A percentile compares a stretch with the other conserved stretches of the same genome.
Conservation (phyloP, 2,329 filamentous ascomycete genomes). For the Ambrosiella beaveri region DNA sequence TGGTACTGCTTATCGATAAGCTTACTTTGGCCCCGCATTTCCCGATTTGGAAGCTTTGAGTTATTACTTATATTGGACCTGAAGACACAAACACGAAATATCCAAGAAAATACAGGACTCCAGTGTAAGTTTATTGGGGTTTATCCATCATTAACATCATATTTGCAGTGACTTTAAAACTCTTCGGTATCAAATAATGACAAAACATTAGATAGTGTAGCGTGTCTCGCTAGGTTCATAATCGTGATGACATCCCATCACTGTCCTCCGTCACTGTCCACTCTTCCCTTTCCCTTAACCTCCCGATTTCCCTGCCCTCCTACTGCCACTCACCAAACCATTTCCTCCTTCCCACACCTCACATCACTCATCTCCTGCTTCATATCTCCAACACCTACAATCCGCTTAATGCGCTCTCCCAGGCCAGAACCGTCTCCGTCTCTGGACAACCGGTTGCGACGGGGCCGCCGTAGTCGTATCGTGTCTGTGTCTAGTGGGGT, state of each 20-base stretch:
- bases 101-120: too few relatives aligned
- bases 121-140: too few relatives aligned
- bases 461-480: conserved; percentile 1
- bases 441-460: neutral
- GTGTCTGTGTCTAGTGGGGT: conserved; percentile 14
- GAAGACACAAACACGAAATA: too few relatives aligned
- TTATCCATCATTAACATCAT: too few relatives aligned
- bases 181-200: too few relatives aligned
- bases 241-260: neutral
- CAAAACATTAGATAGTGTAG: too few relatives aligned
- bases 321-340: neutral
- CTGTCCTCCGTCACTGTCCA: neutral
- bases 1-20: neutral
- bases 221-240: too few relatives aligned
- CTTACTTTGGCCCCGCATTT: neutral
- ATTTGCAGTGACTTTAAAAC: too few relatives aligned
- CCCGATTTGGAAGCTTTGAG: neutral
- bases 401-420: neutral
- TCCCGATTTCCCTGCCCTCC: neutral
- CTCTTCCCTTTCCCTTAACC: neutral
- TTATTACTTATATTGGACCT: neutral
- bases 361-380: neutral
- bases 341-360: neutral
- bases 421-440: neutral
- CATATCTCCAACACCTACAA: neutral